Evolutionary conservation across 257 asterid species (phyloP).

Genomic region (Penstemon barbatus): DNA sequence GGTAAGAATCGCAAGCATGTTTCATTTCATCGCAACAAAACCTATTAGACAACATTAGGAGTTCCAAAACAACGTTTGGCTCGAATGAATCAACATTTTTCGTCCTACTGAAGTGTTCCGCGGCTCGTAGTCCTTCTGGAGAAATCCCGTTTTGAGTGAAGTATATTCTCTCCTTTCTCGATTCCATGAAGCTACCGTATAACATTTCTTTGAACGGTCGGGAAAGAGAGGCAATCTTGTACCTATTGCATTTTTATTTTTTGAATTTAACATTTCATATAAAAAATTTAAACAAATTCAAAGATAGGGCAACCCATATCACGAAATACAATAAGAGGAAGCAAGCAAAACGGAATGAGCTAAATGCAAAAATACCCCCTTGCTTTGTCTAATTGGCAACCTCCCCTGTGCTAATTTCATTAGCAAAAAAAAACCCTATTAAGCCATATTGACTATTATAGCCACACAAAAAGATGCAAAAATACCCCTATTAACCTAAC

Average conservation of each 20-base stretch:
- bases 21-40: constrained; percentile 88
- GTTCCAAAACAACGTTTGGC: constrained; percentile 68
- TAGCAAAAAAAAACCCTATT: too few species aligned
- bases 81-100: constrained; percentile 60
- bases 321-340: too few species aligned
- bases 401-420: too few species aligned
- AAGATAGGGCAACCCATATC: too few species aligned
- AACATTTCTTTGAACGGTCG: constrained; percentile 77
- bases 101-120: constrained; percentile 69
- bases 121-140: constrained; percentile 70
- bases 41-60: constrained; percentile 67
- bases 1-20: constrained; percentile 67
- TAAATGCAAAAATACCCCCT: too few species aligned
- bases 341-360: too few species aligned
- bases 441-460: too few species aligned
- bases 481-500: too few species aligned
- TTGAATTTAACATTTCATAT: too few species aligned
- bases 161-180: constrained; percentile 70
- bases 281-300: too few species aligned
- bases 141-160: constrained; percentile 73
- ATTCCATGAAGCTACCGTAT: constrained; percentile 77
- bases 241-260: constrained; percentile 31
- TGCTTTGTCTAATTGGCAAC: too few species aligned
- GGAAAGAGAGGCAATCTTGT: constrained; percentile 73
- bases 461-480: too few species aligned